Conservation (phyloP, 768 basidiomycete genomes). For the Exidia glandulosa region DNA sequence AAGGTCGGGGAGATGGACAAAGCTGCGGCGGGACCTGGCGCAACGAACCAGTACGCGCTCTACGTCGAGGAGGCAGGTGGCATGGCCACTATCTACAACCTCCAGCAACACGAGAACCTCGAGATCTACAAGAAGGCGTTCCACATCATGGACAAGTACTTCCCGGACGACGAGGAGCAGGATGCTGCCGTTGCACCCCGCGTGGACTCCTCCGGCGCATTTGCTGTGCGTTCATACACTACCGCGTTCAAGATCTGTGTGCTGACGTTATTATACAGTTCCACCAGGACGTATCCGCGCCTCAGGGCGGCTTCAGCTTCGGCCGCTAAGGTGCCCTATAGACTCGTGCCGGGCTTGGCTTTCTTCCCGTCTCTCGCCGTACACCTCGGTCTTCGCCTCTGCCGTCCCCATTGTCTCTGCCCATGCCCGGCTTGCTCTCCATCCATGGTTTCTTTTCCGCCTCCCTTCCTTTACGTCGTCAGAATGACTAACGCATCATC, state of each 20-base stretch:
- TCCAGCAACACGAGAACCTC: constrained; percentile 98
- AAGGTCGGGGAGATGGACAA: constrained; percentile 97
- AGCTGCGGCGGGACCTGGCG: constrained; percentile 67
- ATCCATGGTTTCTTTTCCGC: neutral
- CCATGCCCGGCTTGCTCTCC: neutral
- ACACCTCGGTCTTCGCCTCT: too few relatives aligned
- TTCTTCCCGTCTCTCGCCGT: neutral
- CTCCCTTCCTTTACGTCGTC: neutral
- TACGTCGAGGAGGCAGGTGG: constrained; percentile 98
- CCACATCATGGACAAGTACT: constrained; percentile 97
- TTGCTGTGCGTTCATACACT: constrained; percentile 44
- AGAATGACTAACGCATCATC: neutral
- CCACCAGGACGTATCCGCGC: neutral
- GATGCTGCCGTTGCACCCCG: constrained; percentile 75
- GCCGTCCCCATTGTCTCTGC: neutral
- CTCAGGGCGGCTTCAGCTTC: constrained; percentile 87
- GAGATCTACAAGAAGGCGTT: constrained; percentile 99
- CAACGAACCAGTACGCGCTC: constrained; percentile 83
- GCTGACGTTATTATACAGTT: constrained; percentile 18
- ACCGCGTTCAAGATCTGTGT: constrained; percentile 2
- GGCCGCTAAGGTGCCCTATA: constrained; percentile 34
- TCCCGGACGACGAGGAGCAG: constrained; percentile 93
- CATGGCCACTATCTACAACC: constrained; percentile 97
- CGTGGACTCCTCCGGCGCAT: constrained; percentile 62
- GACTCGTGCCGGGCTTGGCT: neutral